These are phyloP conservation scores for Barbarea vulgaris DNA, from an alignment of 345 rosid species.

Conservation along the genomic window DNA sequence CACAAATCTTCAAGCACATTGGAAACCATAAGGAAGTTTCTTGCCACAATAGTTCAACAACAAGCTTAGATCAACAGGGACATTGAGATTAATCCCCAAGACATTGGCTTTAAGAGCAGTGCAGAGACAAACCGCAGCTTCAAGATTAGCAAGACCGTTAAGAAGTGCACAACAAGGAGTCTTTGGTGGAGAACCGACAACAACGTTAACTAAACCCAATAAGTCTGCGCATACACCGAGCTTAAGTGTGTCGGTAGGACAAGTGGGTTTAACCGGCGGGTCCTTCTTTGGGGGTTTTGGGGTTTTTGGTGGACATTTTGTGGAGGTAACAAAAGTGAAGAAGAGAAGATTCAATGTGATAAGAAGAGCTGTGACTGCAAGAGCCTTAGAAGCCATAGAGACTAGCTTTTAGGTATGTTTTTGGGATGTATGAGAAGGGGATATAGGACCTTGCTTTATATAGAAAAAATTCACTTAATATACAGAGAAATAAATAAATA, in stretches of 20 bases:
- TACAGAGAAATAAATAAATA: background rate
- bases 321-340: constrained; percentile 62
- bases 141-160: constrained; percentile 57
- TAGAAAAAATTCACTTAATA: constrained; percentile 21
- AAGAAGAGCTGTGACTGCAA: constrained; percentile 50
- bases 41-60: constrained; percentile 70
- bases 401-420: background rate
- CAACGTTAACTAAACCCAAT: constrained; percentile 50
- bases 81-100: constrained; percentile 58
- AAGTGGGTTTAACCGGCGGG: constrained; percentile 41
- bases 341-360: constrained; percentile 62
- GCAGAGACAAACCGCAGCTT: constrained; percentile 85
- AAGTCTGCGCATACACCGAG: constrained; percentile 63
- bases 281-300: constrained; percentile 36
- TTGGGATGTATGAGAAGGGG: constrained; percentile 27
- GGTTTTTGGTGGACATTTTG: constrained; percentile 46
- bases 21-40: constrained; percentile 64
- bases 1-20: constrained; percentile 46
- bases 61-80: constrained; percentile 63
- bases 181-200: constrained; percentile 57
- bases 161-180: constrained; percentile 65
- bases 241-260: constrained; percentile 77
- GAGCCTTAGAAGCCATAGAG: constrained; percentile 49
- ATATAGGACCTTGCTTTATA: constrained; percentile 19
- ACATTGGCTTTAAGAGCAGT: constrained; percentile 71